A percentile compares a stretch with the other conserved stretches of the same genome.
Conservation (phyloP, 495 filamentous ascomycete species). For the Penicillium daleae region DNA sequence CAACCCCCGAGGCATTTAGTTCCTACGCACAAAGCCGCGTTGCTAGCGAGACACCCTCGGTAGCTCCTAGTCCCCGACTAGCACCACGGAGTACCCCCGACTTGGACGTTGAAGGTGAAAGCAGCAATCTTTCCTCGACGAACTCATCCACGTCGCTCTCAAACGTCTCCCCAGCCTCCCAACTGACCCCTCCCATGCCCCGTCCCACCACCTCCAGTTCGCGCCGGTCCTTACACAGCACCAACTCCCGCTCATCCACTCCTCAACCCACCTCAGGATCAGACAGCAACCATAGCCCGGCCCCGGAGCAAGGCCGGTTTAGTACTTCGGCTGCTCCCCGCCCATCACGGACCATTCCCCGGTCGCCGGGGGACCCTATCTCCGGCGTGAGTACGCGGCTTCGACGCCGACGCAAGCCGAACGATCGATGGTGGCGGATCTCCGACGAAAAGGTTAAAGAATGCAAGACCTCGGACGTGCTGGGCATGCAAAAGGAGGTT, state of each 20-base stretch:
- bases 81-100: slow-evolving; percentile 34
- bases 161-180: slow-evolving; percentile 33
- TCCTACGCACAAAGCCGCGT: slow-evolving; percentile 65
- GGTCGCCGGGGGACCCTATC: slow-evolving; percentile 27
- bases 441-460: slow-evolving; percentile 97
- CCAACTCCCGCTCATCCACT: slow-evolving; percentile 35
- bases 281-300: slow-evolving; percentile 36
- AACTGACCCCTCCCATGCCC: slow-evolving; percentile 37
- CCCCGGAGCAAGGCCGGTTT: slow-evolving; percentile 31
- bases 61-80: slow-evolving; percentile 46
- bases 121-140: slow-evolving; percentile 38
- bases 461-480: slow-evolving; percentile 84
- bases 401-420: slow-evolving; percentile 62
- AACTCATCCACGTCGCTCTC: slow-evolving; percentile 50
- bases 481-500: slow-evolving; percentile 93
- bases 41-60: slow-evolving; percentile 52
- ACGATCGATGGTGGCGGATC: slow-evolving; percentile 92
- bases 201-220: slow-evolving; percentile 46
- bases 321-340: slow-evolving; percentile 36
- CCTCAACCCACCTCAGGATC: slow-evolving; percentile 32
- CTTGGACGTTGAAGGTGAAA: slow-evolving; percentile 29
- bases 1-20: slow-evolving; percentile 78
- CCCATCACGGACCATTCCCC: slow-evolving; percentile 31
- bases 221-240: slow-evolving; percentile 43
- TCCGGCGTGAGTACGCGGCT: slow-evolving; percentile 36